Base-by-base conservation (phyloP, 805 yeast genomes). In the Brettanomyces custersianus region DNA sequence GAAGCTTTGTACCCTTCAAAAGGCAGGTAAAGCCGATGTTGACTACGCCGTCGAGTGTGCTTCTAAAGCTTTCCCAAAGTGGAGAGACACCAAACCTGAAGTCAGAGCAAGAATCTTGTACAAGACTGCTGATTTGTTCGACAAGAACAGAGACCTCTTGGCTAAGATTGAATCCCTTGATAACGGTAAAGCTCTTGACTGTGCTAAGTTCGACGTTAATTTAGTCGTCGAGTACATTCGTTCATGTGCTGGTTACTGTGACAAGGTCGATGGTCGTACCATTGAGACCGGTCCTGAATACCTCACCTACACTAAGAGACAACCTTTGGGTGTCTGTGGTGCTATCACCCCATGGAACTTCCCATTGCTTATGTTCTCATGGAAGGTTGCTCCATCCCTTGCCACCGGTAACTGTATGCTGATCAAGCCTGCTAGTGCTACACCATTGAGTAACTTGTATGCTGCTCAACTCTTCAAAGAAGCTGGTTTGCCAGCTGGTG, bases 281-380 rank as follows among this genome's bases (percentile, higher is more conserved):
- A 69, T 80, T 34, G 72, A 76, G 47, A 71, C 84, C 31, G 85
- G 83, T 43, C 62, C 65, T 34, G 60, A 72, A 26, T 80, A 80
- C 57, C 70, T 77, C 50, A 73, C 70, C 47, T 80, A 69, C 64
- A 75, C 83, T 38, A 67, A 72, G 54, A 74, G 74, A 57, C 87
- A 80, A 58, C 88, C 90, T 47, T 59, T 80, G 45, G 90, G 88
- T 57, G 82, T 80, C 27, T 80, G 86, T 65, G 90, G 88, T 46
- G 86, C 79, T 59, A 80, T 81, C 44, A 80, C 81, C 43, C 88
- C 90, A 55, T 81, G 88, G 88, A 81, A 81, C 58, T 81, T 81
- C 73, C 90, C 90, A 49, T 60, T 81, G 44, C 68, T 81, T 66
- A 80, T 81, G 83, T 68, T 77, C 57, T 60, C 82, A 29, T 81